A percentile compares a stretch with the other conserved stretches of the same genome.
These are phyloP conservation scores for Hibiscus mutabilis DNA, from an alignment of 345 rosid genomes.

Conservation along the genomic window DNA sequence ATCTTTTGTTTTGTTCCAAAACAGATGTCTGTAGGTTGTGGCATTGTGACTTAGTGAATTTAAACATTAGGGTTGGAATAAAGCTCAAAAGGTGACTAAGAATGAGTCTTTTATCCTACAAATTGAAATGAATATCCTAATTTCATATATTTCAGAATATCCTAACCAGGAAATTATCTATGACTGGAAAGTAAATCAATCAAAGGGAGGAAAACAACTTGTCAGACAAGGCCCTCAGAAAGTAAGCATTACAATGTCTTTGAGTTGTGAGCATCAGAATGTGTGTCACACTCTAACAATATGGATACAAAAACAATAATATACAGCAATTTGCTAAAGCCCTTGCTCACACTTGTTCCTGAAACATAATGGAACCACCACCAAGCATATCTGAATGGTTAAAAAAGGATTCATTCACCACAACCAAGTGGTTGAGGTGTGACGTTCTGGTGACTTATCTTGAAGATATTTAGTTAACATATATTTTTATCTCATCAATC, in stretches of 20 bases:
- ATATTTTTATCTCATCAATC: neutral
- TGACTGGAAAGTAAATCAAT: neutral
- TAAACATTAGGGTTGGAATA: neutral
- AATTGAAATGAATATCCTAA: neutral
- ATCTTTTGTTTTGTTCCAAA: conserved; percentile 13
- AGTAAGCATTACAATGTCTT: neutral
- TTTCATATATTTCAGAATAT: neutral
- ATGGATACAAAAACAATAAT: neutral
- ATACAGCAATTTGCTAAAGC: neutral
- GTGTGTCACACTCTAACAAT: neutral
- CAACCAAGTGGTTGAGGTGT: neutral
- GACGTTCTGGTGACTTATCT: neutral
- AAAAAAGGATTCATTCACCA: neutral
- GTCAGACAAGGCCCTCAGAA: neutral
- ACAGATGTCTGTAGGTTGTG: conserved; percentile 4
- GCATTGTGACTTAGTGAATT: neutral
- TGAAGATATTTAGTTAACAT: neutral
- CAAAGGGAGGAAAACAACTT: conserved; percentile 1
- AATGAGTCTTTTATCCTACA: neutral
- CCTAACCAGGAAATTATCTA: neutral
- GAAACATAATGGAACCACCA: neutral
- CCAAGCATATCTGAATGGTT: neutral
- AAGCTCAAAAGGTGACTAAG: neutral
- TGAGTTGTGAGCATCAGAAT: neutral
- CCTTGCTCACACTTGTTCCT: neutral